A percentile compares a stretch with the other conserved stretches of the same genome.
These are phyloP conservation scores for Panicum miliaceum DNA, from an alignment of 176 grass and related monocot genomes.

Conservation along the genomic window DNA sequence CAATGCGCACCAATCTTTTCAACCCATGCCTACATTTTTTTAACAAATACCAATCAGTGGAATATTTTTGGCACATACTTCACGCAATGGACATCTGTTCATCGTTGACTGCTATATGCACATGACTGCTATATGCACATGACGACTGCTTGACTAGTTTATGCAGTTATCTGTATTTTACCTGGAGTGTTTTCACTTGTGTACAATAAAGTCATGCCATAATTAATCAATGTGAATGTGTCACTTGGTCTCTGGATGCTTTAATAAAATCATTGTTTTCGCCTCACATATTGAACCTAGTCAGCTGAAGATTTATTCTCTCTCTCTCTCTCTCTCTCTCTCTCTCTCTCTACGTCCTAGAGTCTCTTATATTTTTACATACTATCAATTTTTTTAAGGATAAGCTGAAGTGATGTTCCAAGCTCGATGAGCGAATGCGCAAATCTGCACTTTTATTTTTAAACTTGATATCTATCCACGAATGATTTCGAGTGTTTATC, in stretches of 20 bases:
- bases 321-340: no score
- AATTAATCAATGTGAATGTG: background rate
- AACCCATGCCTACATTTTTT: background rate
- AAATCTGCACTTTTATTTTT: constrained; percentile 22
- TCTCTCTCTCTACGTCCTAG: background rate
- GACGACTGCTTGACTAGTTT: background rate
- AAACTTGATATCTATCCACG: background rate
- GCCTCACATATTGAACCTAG: background rate
- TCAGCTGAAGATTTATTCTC: constrained; percentile 1
- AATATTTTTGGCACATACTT: background rate
- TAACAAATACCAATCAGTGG: background rate
- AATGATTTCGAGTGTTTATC: background rate
- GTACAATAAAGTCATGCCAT: background rate
- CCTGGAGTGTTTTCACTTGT: background rate
- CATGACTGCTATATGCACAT: no score
- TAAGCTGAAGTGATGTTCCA: background rate
- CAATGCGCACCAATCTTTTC: background rate
- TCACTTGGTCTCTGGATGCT: constrained; percentile 14
- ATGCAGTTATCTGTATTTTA: constrained; percentile 13
- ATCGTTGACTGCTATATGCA: background rate
- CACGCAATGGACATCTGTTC: background rate
- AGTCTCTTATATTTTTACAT: background rate
- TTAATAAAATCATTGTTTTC: background rate
- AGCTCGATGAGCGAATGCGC: background rate
- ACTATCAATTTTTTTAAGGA: constrained; percentile 7